phyloP scores from a whole-genome alignment of 805 yeast genomes.

The Sugiyamaella chiloensis region DNA sequence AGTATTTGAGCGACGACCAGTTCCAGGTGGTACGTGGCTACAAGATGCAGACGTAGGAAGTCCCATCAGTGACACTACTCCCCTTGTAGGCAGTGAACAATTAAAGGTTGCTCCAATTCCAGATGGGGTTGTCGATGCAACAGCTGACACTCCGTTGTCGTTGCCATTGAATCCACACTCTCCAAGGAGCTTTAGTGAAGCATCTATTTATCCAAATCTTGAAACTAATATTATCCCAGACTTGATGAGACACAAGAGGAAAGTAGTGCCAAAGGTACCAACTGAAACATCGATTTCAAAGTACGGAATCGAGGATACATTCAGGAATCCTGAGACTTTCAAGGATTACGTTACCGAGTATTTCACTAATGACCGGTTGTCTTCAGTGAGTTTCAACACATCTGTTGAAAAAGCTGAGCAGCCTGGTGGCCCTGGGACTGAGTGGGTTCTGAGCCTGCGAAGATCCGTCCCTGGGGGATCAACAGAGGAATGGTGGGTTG shows the following conservation, averaged over 20 bases:
- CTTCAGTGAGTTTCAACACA: constrained; percentile 31
- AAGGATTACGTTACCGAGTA: constrained; percentile 8
- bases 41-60: constrained; percentile 1
- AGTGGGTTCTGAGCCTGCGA: constrained; percentile 34
- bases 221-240: constrained; percentile 18
- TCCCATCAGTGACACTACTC: not conserved
- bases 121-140: not conserved
- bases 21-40: constrained; percentile 20
- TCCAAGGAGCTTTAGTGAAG: not conserved
- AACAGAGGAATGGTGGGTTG: constrained; percentile 33
- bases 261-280: constrained; percentile 5
- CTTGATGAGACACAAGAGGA: constrained; percentile 14
- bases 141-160: not conserved
- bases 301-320: constrained; percentile 13
- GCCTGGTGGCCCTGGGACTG: constrained; percentile 23
- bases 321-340: constrained; percentile 10
- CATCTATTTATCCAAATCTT: constrained; percentile 15
- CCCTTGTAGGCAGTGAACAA: not conserved
- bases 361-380: constrained; percentile 5
- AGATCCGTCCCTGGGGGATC: not conserved
- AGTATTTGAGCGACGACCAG: constrained; percentile 16
- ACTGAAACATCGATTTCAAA: constrained; percentile 4
- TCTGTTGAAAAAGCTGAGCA: constrained; percentile 32
- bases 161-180: not conserved
- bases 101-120: constrained; percentile 4